Conservation (phyloP, 495 filamentous ascomycete species). For the Aspergillus carlsbadensis region DNA sequence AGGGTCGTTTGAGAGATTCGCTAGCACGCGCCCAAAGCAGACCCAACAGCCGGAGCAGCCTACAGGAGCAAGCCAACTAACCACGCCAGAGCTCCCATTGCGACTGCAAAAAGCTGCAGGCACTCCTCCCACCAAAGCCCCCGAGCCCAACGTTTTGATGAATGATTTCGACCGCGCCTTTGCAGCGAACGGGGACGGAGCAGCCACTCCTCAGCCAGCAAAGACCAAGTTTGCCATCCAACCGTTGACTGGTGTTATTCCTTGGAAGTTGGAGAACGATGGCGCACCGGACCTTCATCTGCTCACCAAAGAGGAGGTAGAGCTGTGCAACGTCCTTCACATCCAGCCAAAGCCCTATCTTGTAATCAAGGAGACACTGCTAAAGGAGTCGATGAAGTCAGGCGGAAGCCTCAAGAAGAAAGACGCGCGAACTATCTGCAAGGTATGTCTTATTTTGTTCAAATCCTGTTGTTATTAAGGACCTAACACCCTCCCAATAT, state of each 20-base stretch:
- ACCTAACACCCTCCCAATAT: constrained; percentile 10
- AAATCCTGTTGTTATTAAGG: neutral
- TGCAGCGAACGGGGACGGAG: constrained; percentile 39
- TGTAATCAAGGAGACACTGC: constrained; percentile 84
- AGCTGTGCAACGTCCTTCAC: constrained; percentile 78
- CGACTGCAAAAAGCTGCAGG: constrained; percentile 50
- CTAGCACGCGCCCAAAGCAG: constrained; percentile 54
- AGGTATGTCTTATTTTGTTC: constrained; percentile 38
- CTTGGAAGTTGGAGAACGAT: constrained; percentile 70
- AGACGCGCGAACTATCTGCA: constrained; percentile 69
- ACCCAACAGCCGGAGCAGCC: constrained; percentile 64
- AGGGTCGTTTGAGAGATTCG: constrained; percentile 79
- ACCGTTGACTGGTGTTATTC: constrained; percentile 55
- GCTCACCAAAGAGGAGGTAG: constrained; percentile 76
- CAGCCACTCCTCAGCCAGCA: constrained; percentile 37
- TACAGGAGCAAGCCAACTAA: constrained; percentile 67
- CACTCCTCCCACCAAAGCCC: constrained; percentile 28
- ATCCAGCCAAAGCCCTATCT: constrained; percentile 91
- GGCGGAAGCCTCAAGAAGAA: constrained; percentile 91
- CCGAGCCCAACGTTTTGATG: constrained; percentile 35
- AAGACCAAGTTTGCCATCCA: constrained; percentile 48
- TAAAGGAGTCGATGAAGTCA: constrained; percentile 85
- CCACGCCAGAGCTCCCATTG: constrained; percentile 71
- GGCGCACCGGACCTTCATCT: constrained; percentile 80
- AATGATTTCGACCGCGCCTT: constrained; percentile 46